Base-by-base conservation (phyloP, 768 basidiomycete genomes). In the Gloeopeniophorella convolvens region DNA sequence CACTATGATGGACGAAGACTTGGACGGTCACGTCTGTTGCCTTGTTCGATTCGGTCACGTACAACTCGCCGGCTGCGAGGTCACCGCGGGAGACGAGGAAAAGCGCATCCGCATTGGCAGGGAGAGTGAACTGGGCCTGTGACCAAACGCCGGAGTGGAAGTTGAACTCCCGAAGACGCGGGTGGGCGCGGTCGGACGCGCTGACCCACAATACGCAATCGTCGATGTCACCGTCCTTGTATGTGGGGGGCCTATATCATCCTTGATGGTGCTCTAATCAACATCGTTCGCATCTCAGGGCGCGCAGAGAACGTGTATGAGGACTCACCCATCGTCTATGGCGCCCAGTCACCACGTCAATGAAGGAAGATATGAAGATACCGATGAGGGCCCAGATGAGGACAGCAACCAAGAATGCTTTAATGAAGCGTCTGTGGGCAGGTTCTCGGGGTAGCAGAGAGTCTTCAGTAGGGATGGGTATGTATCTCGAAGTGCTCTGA, bases 41-140 rank as follows among this genome's bases (percentile, higher is more conserved):
- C 26, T 56, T 42, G 24, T 13, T 26, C 18, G 52, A 54, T 32
- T 56, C 46, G 9, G 23, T 30, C n/a, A 53, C 32, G 15, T 48
- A 40, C 20, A 56, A 35, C 12, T 30, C 15, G 26, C 41, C 64
- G 53, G 45, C 63, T 49, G 23, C 47, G 50, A 53, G 51, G 1
- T 27, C 36, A 12, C 70, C 70, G 30, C 57, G 64, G 40, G 70
- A 55, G 11, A 64, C 5, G 23, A 71, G 51, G 42, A 58, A 67
- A 37, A 70, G 54, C 5, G 39, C 50, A 31, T 70, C 65, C 9
- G 64, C 56, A 26, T 62, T 42, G 32, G 62, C 30, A 11, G 70
- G 66, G 12, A 71, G 65, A 16, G 61, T 54, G 51, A 70, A 59
- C 1, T 45, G 33, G 9, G 59, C 43, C 40, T 62, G 59, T 2